Conservation (phyloP, 805 yeast genomes). For the Priceomyces medius region DNA sequence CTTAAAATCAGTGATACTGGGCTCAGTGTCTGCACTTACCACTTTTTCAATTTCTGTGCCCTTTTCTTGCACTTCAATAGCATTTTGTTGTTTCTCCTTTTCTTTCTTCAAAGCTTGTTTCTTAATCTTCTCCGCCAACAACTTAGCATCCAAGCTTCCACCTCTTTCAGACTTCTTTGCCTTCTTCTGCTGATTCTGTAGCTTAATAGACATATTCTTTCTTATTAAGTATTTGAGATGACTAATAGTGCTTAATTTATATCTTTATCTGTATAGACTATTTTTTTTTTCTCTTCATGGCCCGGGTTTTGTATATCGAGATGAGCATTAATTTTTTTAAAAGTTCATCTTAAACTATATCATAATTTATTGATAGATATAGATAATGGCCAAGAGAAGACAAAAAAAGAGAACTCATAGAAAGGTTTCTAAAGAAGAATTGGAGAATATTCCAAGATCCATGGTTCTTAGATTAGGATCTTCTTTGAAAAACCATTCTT, state of each 20-base stretch:
- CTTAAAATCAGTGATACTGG: constrained; percentile 41
- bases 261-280: background rate
- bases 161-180: constrained; percentile 9
- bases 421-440: constrained; percentile 59
- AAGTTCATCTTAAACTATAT: background rate
- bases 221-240: background rate
- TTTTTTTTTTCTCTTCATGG: constrained; percentile 1
- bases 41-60: constrained; percentile 6
- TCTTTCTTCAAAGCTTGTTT: constrained; percentile 29
- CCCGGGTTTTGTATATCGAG: background rate
- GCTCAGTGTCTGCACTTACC: constrained; percentile 20
- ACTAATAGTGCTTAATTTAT: background rate
- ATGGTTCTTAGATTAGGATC: constrained; percentile 91
- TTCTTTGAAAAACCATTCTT: constrained; percentile 72
- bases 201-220: constrained; percentile 9
- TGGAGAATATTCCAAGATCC: constrained; percentile 78
- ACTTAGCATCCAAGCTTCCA: constrained; percentile 37
- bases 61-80: constrained; percentile 4
- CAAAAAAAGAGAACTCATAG: constrained; percentile 87
- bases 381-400: constrained; percentile 42
- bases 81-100: constrained; percentile 13
- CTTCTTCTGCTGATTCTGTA: constrained; percentile 13
- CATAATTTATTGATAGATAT: background rate
- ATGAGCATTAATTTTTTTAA: constrained; percentile 7
- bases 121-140: constrained; percentile 57